phyloP scores from a whole-genome alignment of 371 early-diverging fungal genomes.

The Entomophthora muscae region DNA sequence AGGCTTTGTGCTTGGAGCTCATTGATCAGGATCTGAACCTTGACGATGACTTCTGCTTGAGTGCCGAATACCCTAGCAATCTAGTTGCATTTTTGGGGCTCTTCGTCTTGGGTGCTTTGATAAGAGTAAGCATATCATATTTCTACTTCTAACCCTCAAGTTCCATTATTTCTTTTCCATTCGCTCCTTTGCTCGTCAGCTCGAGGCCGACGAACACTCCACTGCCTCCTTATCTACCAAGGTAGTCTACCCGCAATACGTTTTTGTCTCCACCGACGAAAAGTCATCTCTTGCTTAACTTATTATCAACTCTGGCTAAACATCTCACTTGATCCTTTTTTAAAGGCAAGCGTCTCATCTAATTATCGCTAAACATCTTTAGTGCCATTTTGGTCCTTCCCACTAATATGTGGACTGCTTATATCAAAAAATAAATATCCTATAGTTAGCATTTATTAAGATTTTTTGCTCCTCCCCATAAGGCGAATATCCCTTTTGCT shows the following conservation, averaged over 20 bases:
- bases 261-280: conserved; percentile 1
- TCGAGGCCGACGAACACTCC: background rate
- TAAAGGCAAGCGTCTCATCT: too few relatives aligned
- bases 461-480: too few relatives aligned
- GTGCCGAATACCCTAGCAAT: too few relatives aligned
- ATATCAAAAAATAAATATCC: too few relatives aligned
- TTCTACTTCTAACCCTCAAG: background rate
- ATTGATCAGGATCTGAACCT: too few relatives aligned
- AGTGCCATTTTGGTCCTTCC: too few relatives aligned
- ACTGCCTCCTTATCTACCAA: background rate
- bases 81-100: background rate
- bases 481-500: too few relatives aligned
- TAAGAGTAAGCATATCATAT: conserved; percentile 2
- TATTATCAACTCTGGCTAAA: background rate
- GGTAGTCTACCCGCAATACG: conserved; percentile 4
- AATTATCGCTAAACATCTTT: too few relatives aligned
- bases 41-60: too few relatives aligned
- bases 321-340: too few relatives aligned
- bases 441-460: too few relatives aligned
- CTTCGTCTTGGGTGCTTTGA: background rate
- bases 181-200: conserved; percentile 5
- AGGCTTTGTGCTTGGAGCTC: background rate
- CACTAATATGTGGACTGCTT: too few relatives aligned
- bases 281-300: conserved; percentile 2
- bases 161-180: conserved; percentile 5